These are phyloP conservation scores for Acer yangbiense DNA, from an alignment of 345 rosid species.

Conservation along the genomic window DNA sequence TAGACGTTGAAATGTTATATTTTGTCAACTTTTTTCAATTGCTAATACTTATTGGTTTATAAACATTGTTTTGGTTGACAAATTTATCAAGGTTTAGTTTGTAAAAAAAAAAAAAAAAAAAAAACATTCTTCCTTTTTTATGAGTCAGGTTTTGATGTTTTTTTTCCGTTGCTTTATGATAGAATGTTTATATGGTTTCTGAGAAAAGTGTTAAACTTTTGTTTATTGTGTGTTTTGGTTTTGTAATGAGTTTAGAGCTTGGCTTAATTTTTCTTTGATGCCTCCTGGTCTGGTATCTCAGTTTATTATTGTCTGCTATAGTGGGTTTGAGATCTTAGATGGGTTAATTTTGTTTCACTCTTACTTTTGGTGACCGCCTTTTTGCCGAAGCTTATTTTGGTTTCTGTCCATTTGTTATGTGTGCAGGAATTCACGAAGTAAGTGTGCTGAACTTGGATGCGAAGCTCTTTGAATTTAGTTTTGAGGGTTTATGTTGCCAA, in stretches of 20 bases:
- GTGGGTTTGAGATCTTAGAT: neutral
- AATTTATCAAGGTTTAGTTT: neutral
- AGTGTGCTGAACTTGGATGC: conserved; percentile 44
- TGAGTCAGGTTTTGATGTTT: too few relatives aligned
- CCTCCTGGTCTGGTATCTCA: neutral
- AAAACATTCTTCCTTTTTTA: too few relatives aligned
- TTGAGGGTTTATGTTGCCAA: neutral
- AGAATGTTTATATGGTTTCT: too few relatives aligned
- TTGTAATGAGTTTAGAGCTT: too few relatives aligned
- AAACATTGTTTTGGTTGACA: neutral
- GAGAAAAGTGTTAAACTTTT: too few relatives aligned
- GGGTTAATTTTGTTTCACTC: neutral
- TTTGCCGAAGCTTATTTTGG: conserved; percentile 6
- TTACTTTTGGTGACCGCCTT: neutral
- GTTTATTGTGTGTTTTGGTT: too few relatives aligned
- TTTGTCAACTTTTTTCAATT: neutral
- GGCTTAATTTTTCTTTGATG: neutral
- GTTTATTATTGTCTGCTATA: neutral
- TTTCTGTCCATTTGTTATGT: conserved; percentile 12
- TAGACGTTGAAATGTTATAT: neutral
- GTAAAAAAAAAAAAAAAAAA: too few relatives aligned
- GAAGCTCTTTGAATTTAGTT: conserved; percentile 7
- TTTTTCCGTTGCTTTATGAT: too few relatives aligned
- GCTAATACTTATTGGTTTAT: neutral
- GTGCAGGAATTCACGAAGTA: conserved; percentile 99